These are phyloP conservation scores for Asterochloris sp. DNA, from an alignment of 139 green algal species.

Conservation along the genomic window DNA sequence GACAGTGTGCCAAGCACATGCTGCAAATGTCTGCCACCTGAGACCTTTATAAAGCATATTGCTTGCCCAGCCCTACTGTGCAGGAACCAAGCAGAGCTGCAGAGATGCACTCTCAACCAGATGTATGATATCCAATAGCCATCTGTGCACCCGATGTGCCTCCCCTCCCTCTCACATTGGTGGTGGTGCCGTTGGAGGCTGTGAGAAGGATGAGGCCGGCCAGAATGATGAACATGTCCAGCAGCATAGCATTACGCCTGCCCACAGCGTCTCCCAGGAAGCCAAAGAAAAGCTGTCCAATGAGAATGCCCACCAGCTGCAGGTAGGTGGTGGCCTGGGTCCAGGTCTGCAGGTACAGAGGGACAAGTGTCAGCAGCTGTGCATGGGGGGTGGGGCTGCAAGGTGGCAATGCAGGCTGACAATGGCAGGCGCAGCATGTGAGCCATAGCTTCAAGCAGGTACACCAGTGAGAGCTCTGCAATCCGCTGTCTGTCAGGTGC, in stretches of 20 bases:
- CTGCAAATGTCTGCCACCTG: too few relatives aligned
- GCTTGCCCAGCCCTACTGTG: too few relatives aligned
- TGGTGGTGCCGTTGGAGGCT: slow-evolving; percentile 11
- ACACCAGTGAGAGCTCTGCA: too few relatives aligned
- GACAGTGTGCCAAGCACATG: too few relatives aligned
- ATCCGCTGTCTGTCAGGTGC: too few relatives aligned
- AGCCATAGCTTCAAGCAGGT: too few relatives aligned
- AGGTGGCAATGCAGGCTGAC: not conserved
- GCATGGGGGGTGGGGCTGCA: not conserved
- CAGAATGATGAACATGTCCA: slow-evolving; percentile 21
- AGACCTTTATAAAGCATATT: too few relatives aligned
- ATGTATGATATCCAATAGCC: not conserved
- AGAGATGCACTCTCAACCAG: not conserved
- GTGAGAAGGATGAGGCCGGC: slow-evolving; percentile 11
- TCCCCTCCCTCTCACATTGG: not conserved
- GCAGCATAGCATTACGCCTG: slow-evolving; percentile 13
- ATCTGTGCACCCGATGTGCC: too few relatives aligned
- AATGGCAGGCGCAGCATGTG: not conserved
- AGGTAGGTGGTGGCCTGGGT: slow-evolving; percentile 20
- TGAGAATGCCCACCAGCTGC: slow-evolving; percentile 24
- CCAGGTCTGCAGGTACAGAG: slow-evolving; percentile 20
- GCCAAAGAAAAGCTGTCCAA: slow-evolving; percentile 24
- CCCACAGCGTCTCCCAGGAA: slow-evolving; percentile 26
- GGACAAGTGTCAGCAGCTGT: not conserved
- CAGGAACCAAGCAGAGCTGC: too few relatives aligned